These are phyloP conservation scores for Cornus florida DNA, from an alignment of 148 eudicot species.

Conservation along the genomic window DNA sequence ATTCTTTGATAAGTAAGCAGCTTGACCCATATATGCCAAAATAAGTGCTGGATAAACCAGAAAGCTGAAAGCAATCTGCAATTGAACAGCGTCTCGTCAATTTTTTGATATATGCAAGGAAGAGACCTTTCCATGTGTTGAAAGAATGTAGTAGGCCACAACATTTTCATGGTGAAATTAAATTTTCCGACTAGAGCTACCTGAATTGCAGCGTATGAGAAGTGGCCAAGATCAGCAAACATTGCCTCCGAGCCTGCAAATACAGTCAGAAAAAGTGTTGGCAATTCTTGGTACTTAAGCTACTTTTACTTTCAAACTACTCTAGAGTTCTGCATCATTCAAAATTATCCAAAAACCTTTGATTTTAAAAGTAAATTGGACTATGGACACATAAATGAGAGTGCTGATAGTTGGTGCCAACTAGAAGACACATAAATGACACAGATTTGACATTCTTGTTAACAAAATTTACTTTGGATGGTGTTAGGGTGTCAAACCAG, in stretches of 20 bases:
- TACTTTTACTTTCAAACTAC: not conserved
- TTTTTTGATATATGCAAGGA: not conserved
- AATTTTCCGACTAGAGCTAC: constrained; percentile 27
- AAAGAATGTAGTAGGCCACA: constrained; percentile 2
- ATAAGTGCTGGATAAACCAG: constrained; percentile 83
- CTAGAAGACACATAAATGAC: too few relatives aligned
- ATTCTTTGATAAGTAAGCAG: constrained; percentile 79
- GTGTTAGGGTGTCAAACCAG: too few relatives aligned
- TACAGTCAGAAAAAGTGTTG: constrained; percentile 4
- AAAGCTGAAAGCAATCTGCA: constrained; percentile 89
- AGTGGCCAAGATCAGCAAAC: constrained; percentile 98
- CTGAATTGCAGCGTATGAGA: constrained; percentile 88
- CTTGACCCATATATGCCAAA: constrained; percentile 93
- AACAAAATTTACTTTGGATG: too few relatives aligned
- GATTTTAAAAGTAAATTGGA: not conserved
- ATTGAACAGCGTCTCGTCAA: not conserved
- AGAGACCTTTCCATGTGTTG: not conserved
- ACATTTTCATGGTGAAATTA: not conserved
- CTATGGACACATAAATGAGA: not conserved
- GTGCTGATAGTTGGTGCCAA: not conserved
- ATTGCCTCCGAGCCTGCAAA: constrained; percentile 93
- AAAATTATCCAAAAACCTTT: not conserved
- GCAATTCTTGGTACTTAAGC: constrained; percentile 4
- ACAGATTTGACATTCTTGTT: too few relatives aligned
- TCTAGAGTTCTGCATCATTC: not conserved